phyloP scores from a whole-genome alignment of 2,329 filamentous ascomycete species.

The Penicillium sp. region DNA sequence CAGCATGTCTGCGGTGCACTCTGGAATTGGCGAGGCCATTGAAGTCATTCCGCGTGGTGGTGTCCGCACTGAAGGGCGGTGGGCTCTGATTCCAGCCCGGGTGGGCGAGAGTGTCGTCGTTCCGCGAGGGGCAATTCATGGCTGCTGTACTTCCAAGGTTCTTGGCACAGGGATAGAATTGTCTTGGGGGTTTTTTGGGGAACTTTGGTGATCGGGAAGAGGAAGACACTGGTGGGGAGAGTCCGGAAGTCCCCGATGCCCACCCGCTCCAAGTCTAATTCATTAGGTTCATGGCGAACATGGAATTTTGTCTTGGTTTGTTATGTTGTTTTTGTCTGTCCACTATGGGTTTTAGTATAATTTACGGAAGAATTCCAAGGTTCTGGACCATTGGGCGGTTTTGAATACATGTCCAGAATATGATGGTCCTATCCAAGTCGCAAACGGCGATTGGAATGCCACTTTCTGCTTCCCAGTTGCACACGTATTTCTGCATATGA shows the following conservation, averaged over 20 bases:
- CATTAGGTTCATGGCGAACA: background rate
- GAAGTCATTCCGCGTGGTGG: conserved; percentile 63
- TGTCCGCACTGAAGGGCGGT: conserved; percentile 57
- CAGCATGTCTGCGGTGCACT: conserved; percentile 46
- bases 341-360: too few relatives aligned
- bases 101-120: conserved; percentile 56
- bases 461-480: background rate
- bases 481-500: conserved; percentile 1
- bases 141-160: background rate
- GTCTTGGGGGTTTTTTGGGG: background rate
- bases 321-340: too few relatives aligned
- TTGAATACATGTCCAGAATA: background rate
- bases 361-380: too few relatives aligned
- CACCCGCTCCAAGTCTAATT: background rate
- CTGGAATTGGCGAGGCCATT: conserved; percentile 62
- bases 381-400: too few relatives aligned
- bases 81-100: conserved; percentile 65
- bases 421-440: background rate
- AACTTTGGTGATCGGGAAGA: background rate
- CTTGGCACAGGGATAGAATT: background rate
- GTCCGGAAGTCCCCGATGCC: conserved; percentile 29
- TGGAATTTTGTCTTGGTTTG: too few relatives aligned
- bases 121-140: conserved; percentile 68
- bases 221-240: conserved; percentile 2
- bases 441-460: background rate